Evolutionary conservation across 257 asterid genomes (phyloP).

Genomic region (Fraxinus excelsior): DNA sequence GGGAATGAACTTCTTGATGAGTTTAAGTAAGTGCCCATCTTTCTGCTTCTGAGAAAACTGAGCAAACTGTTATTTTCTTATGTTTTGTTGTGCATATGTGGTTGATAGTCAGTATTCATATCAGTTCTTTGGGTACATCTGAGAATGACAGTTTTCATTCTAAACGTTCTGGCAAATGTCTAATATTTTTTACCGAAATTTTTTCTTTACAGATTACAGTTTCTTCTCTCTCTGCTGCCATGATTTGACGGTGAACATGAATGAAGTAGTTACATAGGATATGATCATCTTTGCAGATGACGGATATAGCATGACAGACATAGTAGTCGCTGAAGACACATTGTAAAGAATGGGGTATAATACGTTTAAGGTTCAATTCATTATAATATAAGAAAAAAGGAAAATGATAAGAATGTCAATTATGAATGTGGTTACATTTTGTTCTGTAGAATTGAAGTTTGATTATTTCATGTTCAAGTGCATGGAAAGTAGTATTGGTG

Average conservation of each 20-base stretch:
- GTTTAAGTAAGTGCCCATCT: constrained; percentile 31
- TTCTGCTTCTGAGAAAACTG: background rate
- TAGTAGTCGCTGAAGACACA: constrained; percentile 46
- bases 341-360: constrained; percentile 52
- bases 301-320: constrained; percentile 22
- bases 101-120: background rate
- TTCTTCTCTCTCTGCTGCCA: constrained; percentile 18
- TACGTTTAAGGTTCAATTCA: constrained; percentile 34
- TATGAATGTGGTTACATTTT: constrained; percentile 23
- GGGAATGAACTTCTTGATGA: constrained; percentile 41
- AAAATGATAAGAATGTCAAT: constrained; percentile 34
- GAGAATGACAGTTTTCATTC: background rate
- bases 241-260: constrained; percentile 8
- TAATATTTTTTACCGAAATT: background rate
- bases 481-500: constrained; percentile 11
- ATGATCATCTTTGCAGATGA: constrained; percentile 17
- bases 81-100: background rate
- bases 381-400: constrained; percentile 36
- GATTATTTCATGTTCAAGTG: constrained; percentile 24
- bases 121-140: background rate
- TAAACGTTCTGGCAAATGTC: background rate
- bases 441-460: constrained; percentile 35
- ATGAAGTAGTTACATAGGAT: background rate
- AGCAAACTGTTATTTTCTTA: background rate
- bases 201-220: constrained; percentile 27